Base-by-base conservation (phyloP, 495 filamentous ascomycete genomes). In the Astrothelium subdiscretum region DNA sequence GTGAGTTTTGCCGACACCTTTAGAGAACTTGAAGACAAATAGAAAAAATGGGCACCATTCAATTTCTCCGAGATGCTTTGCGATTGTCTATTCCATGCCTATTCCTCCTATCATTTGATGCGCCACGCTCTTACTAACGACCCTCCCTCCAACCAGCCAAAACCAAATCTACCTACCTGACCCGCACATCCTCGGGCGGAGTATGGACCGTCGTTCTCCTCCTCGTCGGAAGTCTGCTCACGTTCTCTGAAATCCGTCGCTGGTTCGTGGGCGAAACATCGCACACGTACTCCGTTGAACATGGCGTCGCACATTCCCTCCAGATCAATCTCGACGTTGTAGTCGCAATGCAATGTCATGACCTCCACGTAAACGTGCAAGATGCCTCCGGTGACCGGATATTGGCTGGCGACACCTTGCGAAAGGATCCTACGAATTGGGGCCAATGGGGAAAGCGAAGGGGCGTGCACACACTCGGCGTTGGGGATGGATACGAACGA, bases 261-360 rank as follows among this genome's bases (percentile, higher is more conserved):
- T 97, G 92, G 90, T 90, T 87, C 79, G 80, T 76, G 48, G 92
- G 95, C 69, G 77, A 79, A 38, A 92, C 95, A 70, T 82, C 81
- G 54, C 91, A 97, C 71, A 88, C 89, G 61, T 97, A 97, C 76
- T 85, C 83, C 66, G 94, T 99, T 63, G 95, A 99, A 74, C 95
- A 95, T 74, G 87, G 90, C 71, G 81, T 97, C 52, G 87, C 87
- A 0, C 92, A 91, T 74, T 76, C 82, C 40, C 82, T 99, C 64
- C 89, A 96, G 76, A 88, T 99, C 73, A 99, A 99, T 78, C 78
- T 97, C 32, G 94, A 99, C 77, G 83, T 95, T 32, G 89, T 97
- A 1, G 76, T 97, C n/a, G 79, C 83, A 32, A 99, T 99, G 94
- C 76, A 79, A 68, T 99, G 94, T 79, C 77, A 81, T 35, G 85